These are phyloP conservation scores for Phenoliferia sp. DNA, from an alignment of 1,284 basidiomycete species.

Conservation along the genomic window DNA sequence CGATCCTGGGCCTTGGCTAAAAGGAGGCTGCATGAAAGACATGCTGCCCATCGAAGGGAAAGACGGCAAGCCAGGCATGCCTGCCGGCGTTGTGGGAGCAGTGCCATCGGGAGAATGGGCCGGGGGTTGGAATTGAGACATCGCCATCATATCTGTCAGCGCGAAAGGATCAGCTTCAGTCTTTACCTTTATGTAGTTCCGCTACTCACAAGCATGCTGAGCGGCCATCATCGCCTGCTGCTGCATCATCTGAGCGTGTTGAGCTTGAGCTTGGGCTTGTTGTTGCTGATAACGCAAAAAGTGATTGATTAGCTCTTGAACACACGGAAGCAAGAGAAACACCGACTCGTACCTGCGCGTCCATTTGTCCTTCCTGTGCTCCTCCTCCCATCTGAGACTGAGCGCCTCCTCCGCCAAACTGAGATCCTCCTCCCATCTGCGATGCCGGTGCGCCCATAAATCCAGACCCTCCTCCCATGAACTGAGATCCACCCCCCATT, in stretches of 20 bases:
- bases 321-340: constrained; percentile 25
- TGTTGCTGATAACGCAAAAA: neutral
- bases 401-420: constrained; percentile 52
- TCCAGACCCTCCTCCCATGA: neutral
- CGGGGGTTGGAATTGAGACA: constrained; percentile 1
- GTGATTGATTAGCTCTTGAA: neutral
- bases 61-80: neutral
- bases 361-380: constrained; percentile 34
- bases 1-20: neutral
- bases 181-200: neutral
- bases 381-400: constrained; percentile 50
- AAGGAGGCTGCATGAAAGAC: neutral
- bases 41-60: neutral
- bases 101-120: neutral
- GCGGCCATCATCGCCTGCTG: constrained; percentile 81
- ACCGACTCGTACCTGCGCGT: constrained; percentile 40
- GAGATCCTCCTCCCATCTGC: constrained; percentile 53
- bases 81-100: neutral
- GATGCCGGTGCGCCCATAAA: constrained; percentile 39
- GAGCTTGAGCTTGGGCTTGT: constrained; percentile 48
- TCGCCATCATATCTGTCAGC: neutral
- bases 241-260: constrained; percentile 49
- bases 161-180: neutral
- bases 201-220: constrained; percentile 58
- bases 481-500: neutral